A percentile compares a stretch with the other conserved stretches of the same genome.
phyloP scores from a whole-genome alignment of 495 filamentous ascomycete species.

The Podospora bellae-mahoneyi region DNA sequence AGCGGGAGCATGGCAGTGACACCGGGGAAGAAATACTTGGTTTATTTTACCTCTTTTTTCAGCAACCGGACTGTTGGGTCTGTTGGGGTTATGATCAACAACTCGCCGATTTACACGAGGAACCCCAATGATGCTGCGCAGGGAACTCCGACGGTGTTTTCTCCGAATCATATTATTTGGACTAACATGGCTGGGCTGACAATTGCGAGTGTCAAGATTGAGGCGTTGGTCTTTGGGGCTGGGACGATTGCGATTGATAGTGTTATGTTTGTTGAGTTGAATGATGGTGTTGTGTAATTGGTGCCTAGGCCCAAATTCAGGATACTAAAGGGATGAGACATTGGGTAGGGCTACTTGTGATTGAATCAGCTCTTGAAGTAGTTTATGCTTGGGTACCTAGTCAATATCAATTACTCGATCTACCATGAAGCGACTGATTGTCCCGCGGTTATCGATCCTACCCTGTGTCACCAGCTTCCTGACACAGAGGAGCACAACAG shows the following conservation, averaged over 20 bases:
- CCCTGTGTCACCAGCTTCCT: no score
- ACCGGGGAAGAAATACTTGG: not conserved
- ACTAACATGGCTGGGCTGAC: not conserved
- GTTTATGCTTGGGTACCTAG: no score
- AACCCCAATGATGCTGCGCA: not conserved
- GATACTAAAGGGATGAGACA: no score
- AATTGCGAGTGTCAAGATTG: not conserved
- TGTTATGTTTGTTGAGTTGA: not conserved
- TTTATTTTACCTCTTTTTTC: conserved; percentile 12
- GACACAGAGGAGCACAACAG: no score
- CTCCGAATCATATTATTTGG: not conserved
- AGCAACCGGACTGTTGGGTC: conserved; percentile 2
- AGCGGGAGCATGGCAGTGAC: conserved; percentile 1
- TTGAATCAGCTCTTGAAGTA: no score
- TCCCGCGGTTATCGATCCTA: no score
- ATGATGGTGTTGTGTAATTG: not conserved
- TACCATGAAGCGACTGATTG: no score
- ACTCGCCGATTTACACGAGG: conserved; percentile 10
- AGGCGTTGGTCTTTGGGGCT: not conserved
- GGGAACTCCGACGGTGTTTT: not conserved
- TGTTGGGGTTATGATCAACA: conserved; percentile 16
- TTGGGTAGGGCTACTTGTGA: no score
- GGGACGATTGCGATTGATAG: not conserved
- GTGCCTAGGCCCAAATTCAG: no score
- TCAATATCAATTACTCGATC: no score